A percentile compares a stretch with the other conserved stretches of the same genome.
Evolutionary conservation across 2,329 filamentous ascomycete species (phyloP).

Genomic region (Aspergillus nomiae): DNA sequence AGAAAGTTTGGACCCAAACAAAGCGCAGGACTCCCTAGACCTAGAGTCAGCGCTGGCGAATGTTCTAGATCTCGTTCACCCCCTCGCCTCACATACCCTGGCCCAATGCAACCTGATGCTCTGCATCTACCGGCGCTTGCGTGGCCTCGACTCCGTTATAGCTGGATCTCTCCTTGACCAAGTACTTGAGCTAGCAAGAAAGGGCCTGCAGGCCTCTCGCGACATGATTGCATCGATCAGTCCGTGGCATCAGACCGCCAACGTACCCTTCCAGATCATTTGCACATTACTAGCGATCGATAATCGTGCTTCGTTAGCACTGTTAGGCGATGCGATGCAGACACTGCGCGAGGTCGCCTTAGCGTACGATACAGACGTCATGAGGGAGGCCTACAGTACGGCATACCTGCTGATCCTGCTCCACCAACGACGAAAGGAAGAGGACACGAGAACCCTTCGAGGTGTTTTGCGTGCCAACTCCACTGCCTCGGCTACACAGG

Average conservation of each 20-base stretch:
- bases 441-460: constrained; percentile 40
- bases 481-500: constrained; percentile 25
- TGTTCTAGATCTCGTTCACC: constrained; percentile 46
- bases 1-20: constrained; percentile 57
- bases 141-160: constrained; percentile 52
- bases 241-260: constrained; percentile 63
- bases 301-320: constrained; percentile 49
- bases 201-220: constrained; percentile 52
- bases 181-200: constrained; percentile 48
- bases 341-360: constrained; percentile 46
- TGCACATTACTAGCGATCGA: constrained; percentile 60
- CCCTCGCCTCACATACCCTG: constrained; percentile 47
- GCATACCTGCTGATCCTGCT: constrained; percentile 57
- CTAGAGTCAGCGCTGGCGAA: constrained; percentile 47
- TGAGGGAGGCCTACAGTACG: constrained; percentile 57
- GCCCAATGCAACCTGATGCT: constrained; percentile 59
- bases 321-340: constrained; percentile 55
- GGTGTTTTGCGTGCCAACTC: constrained; percentile 43
- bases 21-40: constrained; percentile 43
- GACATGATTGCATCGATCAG: constrained; percentile 47
- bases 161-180: constrained; percentile 47
- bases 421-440: constrained; percentile 54
- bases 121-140: constrained; percentile 58
- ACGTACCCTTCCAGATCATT: constrained; percentile 62
- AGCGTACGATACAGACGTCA: constrained; percentile 50